Conservation (phyloP, 495 filamentous ascomycete genomes). For the Penicillium manginii region DNA sequence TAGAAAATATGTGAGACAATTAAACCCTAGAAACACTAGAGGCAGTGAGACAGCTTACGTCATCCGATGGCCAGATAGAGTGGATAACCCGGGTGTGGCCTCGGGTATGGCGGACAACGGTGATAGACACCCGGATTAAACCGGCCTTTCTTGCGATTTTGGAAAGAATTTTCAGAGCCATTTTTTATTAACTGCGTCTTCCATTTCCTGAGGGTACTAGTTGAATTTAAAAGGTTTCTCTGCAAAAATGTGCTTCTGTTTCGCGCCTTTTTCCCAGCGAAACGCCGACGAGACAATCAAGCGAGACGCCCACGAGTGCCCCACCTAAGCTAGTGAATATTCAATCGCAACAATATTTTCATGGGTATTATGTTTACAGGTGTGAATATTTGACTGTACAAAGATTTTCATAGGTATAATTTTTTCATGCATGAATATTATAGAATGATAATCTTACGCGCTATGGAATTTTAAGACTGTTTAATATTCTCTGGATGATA, state of each 20-base stretch:
- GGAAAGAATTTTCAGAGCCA: neutral
- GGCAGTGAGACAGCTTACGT: neutral
- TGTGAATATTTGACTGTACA: neutral
- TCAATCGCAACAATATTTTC: neutral
- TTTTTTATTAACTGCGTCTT: neutral
- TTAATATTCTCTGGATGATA: neutral
- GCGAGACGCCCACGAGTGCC: too few relatives aligned
- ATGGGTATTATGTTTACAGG: too few relatives aligned
- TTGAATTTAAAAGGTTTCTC: too few relatives aligned
- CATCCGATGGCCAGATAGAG: neutral
- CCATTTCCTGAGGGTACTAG: neutral
- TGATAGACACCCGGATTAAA: neutral
- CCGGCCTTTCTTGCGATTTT: slow-evolving; percentile 1
- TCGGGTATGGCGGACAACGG: neutral
- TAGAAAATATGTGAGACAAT: neutral
- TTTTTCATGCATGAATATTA: neutral
- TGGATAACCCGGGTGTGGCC: neutral
- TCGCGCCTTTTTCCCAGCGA: neutral
- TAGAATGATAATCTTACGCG: neutral
- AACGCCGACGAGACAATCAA: neutral
- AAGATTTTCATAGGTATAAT: neutral
- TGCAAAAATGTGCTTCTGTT: too few relatives aligned
- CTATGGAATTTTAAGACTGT: neutral
- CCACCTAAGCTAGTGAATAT: too few relatives aligned
- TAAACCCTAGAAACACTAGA: neutral